Conservation (phyloP, 2,329 filamentous ascomycete species). For the Scytalidium lignicola region DNA sequence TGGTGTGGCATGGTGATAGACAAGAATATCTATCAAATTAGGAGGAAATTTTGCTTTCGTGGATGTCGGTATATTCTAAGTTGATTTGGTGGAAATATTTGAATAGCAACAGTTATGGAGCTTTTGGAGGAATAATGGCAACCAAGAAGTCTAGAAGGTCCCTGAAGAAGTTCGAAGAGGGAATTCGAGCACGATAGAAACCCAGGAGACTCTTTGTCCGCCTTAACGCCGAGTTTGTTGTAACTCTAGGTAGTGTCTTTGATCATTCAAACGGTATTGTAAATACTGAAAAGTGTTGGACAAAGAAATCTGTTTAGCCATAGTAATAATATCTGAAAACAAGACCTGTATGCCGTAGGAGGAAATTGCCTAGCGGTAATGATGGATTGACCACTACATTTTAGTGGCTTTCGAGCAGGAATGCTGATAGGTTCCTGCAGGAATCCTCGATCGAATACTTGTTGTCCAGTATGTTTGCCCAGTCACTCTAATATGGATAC, state of each 20-base stretch:
- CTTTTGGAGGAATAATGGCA: background rate
- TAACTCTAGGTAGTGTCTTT: background rate
- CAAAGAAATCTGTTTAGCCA: too few species aligned
- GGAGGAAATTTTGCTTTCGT: background rate
- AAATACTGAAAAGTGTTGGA: too few species aligned
- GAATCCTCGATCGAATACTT: too few species aligned
- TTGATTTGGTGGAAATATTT: background rate
- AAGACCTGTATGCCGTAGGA: too few species aligned
- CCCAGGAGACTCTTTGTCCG: background rate
- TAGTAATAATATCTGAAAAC: too few species aligned
- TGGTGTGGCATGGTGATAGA: background rate
- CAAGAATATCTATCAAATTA: background rate
- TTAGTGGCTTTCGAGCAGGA: too few species aligned
- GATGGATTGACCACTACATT: too few species aligned
- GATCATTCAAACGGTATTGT: background rate
- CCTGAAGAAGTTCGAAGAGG: background rate
- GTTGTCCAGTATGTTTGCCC: too few species aligned
- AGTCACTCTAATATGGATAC: too few species aligned
- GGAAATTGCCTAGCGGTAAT: too few species aligned
- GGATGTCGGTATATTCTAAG: background rate
- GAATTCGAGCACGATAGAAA: background rate
- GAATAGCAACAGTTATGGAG: background rate
- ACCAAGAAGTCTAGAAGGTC: background rate
- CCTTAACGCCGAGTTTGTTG: background rate
- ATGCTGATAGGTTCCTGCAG: too few species aligned